Evolutionary conservation across 1,284 basidiomycete genomes (phyloP).

Genomic region (Schizopora paradoxa): DNA sequence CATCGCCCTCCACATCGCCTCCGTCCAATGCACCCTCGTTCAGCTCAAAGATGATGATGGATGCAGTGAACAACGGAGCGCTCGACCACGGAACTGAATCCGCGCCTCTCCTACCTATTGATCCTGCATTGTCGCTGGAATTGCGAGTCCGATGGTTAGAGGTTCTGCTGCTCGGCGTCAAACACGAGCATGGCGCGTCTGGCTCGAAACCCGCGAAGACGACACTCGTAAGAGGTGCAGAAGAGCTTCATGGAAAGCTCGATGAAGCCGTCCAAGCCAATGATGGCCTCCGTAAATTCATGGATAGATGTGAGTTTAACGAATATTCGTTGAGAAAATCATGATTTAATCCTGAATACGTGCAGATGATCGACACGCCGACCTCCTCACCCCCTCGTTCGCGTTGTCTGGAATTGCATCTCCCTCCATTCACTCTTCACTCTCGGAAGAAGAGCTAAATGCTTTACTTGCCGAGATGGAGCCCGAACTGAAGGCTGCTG

Average conservation of each 20-base stretch:
- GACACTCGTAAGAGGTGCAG: slow-evolving; percentile 51
- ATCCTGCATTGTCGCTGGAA: slow-evolving; percentile 62
- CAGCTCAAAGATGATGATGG: slow-evolving; percentile 20
- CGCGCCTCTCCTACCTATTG: slow-evolving; percentile 38
- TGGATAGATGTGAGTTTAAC: slow-evolving; percentile 56
- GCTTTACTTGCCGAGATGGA: slow-evolving; percentile 72
- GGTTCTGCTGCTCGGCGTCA: slow-evolving; percentile 63
- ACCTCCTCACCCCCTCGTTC: slow-evolving; percentile 66
- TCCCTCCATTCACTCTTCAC: slow-evolving; percentile 52
- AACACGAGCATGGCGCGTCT: slow-evolving; percentile 35
- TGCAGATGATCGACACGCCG: slow-evolving; percentile 68
- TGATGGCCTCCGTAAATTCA: slow-evolving; percentile 67
- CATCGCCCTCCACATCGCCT: slow-evolving; percentile 44
- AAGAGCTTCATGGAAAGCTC: slow-evolving; percentile 54
- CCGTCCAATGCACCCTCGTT: slow-evolving; percentile 18
- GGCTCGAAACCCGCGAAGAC: slow-evolving; percentile 35
- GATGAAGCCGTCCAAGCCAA: slow-evolving; percentile 54
- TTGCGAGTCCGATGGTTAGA: slow-evolving; percentile 72
- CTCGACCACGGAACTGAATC: too few relatives aligned
- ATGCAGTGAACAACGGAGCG: slow-evolving; percentile 8
- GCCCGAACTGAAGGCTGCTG: slow-evolving; percentile 70
- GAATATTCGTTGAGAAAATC: background rate
- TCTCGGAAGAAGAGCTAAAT: slow-evolving; percentile 62
- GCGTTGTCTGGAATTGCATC: slow-evolving; percentile 53
- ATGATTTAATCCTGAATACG: too few relatives aligned